A percentile compares a stretch with the other conserved stretches of the same genome.
Evolutionary conservation across 2,329 filamentous ascomycete genomes (phyloP).

Genomic region (Botrytis fabae): DNA sequence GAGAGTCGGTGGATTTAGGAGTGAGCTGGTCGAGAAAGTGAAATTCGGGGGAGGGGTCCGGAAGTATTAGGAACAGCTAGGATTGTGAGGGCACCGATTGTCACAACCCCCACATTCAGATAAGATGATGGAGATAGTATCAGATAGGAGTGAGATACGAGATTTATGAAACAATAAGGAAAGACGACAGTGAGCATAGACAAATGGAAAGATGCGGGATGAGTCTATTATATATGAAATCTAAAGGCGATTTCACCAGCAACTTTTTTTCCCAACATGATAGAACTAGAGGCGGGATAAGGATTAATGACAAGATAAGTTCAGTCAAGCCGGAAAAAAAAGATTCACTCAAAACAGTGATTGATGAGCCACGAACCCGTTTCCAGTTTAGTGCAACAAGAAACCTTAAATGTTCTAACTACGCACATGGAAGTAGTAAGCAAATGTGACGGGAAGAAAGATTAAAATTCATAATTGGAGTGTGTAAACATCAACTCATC

Average conservation of each 20-base stretch:
- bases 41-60: constrained; percentile 31
- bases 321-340: background rate
- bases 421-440: constrained; percentile 10
- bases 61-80: constrained; percentile 26
- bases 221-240: constrained; percentile 1
- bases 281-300: background rate
- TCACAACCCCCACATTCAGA: constrained; percentile 13
- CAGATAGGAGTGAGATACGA: background rate
- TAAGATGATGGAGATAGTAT: constrained; percentile 1
- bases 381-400: background rate
- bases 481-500: constrained; percentile 17
- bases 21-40: constrained; percentile 9
- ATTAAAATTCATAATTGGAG: constrained; percentile 17
- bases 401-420: constrained; percentile 8
- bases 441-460: background rate
- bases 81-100: background rate
- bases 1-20: background rate
- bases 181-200: background rate
- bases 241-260: background rate
- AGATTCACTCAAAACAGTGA: background rate
- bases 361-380: constrained; percentile 4
- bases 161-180: background rate
- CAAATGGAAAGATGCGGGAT: background rate
- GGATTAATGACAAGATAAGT: background rate
- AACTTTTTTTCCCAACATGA: background rate